Conservation (phyloP, 169 alveolate genomes). For the Eimeria acervulina region DNA sequence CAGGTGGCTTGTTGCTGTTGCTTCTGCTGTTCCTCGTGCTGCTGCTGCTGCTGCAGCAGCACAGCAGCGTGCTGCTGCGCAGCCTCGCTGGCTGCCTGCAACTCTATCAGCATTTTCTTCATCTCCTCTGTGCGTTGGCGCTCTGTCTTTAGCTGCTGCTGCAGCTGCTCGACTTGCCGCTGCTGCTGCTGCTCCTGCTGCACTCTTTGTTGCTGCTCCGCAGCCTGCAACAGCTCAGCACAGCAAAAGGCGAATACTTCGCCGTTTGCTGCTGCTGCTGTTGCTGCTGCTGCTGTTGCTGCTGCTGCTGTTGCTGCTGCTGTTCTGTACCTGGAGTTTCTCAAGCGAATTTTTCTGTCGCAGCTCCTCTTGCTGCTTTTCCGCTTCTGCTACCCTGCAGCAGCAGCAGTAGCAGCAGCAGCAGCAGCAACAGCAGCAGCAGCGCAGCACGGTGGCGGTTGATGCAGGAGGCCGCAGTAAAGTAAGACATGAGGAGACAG, state of each 20-base stretch:
- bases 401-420: constrained; percentile 30
- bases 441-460: neutral
- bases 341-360: neutral
- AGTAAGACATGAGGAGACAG: neutral
- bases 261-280: neutral
- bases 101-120: neutral
- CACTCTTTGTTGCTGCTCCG: constrained; percentile 21
- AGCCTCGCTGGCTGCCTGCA: constrained; percentile 61
- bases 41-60: constrained; percentile 41
- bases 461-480: neutral
- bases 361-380: neutral
- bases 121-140: constrained; percentile 16
- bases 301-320: neutral
- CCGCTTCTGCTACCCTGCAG: constrained; percentile 21
- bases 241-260: neutral
- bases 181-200: constrained; percentile 55
- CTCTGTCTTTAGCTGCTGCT: constrained; percentile 17
- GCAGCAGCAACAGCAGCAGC: neutral
- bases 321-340: neutral
- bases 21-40: constrained; percentile 26
- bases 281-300: neutral
- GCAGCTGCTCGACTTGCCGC: too few species aligned
- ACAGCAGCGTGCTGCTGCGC: constrained; percentile 44
- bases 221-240: constrained; percentile 29
- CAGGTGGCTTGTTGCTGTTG: too few species aligned